These are phyloP conservation scores for Claviceps maximensis DNA, from an alignment of 2,329 filamentous ascomycete species.

Conservation along the genomic window DNA sequence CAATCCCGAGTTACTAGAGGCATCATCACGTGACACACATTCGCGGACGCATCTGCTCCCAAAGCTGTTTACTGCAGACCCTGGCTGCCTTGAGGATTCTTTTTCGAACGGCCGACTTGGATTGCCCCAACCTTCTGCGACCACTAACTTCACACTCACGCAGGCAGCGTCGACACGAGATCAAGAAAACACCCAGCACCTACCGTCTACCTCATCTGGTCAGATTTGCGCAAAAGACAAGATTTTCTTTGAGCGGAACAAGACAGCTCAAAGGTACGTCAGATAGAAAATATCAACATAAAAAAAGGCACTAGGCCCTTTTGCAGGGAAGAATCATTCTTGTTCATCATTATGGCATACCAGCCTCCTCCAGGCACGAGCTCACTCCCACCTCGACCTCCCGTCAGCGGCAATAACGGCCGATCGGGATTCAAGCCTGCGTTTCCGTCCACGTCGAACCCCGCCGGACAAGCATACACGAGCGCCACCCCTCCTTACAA, in stretches of 20 bases:
- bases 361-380: constrained; percentile 64
- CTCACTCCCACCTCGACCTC: constrained; percentile 62
- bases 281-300: constrained; percentile 2
- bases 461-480: constrained; percentile 26
- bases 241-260: constrained; percentile 21
- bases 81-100: not conserved
- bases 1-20: too few species aligned
- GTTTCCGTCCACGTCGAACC: constrained; percentile 28
- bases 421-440: constrained; percentile 34
- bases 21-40: not conserved
- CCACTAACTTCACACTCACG: not conserved
- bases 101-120: not conserved
- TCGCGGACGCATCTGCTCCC: not conserved
- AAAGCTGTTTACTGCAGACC: not conserved
- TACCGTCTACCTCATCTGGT: not conserved
- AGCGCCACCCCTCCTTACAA: constrained; percentile 15
- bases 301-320: not conserved
- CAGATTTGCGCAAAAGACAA: not conserved
- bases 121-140: not conserved
- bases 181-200: not conserved
- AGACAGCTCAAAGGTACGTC: constrained; percentile 39
- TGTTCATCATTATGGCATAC: constrained; percentile 78
- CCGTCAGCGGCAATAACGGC: constrained; percentile 33
- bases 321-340: constrained; percentile 16
- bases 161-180: not conserved